Evolutionary conservation across 2,329 filamentous ascomycete species (phyloP), one percentile per base, ranked within the genome.

Genomic region (Acephala macrosclerotiorum): DNA sequence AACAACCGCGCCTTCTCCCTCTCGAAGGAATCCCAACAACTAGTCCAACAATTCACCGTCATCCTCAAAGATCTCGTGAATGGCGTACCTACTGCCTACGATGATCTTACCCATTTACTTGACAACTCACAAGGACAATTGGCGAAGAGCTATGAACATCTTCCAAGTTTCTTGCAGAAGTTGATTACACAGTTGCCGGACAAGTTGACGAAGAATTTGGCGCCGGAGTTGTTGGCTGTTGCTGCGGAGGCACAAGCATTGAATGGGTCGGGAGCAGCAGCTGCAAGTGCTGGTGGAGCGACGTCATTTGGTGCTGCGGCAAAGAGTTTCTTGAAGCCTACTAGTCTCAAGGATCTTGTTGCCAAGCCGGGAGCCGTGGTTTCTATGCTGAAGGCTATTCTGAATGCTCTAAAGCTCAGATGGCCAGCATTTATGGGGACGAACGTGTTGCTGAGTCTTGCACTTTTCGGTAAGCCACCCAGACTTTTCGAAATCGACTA

Each of bases 341-440:
- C 89, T 3, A 94, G 87, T 65, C 76, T 98, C 68, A 90, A 93
- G 72, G 90, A 93, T 61, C 79, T 98, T 35, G 87, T 97, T 3
- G 92, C 91, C 2, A 95, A 96, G 71, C 92, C 96, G 1, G 92
- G 94, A n/a, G 90, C 93, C 0, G 85, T 97, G 3, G 92, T 92
- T 1, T 88, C 89, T 2, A 90, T 97, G 85, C 81, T 99, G 56
- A 90, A 91, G 75, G 93, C 91, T n/a, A 97, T 98, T 63, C 89
- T 98, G 75, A 92, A 92, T 66, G 95, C 94, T 60, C 79, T 99
- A 64, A 93, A 94, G 79, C 82, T 92, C 67, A 84, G 95, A 55
- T 98, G 96, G 85, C 96, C 96, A 0, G 94, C 94, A 0, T 90
- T 97, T 68, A 87, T 97, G 67, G 94, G 94, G 14, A 94, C 95